These are phyloP conservation scores for Yamadazyma diospyri DNA, from an alignment of 1,139 yeast species.

Conservation along the genomic window DNA sequence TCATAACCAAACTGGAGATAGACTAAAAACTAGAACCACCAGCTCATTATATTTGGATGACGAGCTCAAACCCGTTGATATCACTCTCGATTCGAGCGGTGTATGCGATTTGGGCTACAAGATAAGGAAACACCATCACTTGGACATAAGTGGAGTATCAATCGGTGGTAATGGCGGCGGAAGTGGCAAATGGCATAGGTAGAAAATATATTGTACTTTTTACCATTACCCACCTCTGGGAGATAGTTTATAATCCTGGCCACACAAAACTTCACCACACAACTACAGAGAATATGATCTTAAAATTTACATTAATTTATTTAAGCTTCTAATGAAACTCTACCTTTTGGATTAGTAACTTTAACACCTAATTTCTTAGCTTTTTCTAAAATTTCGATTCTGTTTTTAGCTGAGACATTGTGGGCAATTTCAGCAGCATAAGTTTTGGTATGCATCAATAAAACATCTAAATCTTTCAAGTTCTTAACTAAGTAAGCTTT, in stretches of 20 bases:
- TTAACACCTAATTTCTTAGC: slow-evolving; percentile 98
- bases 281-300: not conserved
- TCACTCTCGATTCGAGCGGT: slow-evolving; percentile 31
- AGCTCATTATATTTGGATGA: slow-evolving; percentile 10
- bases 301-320: slow-evolving; percentile 4
- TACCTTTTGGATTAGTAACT: slow-evolving; percentile 99
- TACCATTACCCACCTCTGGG: too few species aligned
- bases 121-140: slow-evolving; percentile 44
- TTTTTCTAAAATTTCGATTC: slow-evolving; percentile 93
- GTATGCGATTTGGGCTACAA: slow-evolving; percentile 43
- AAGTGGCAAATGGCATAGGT: slow-evolving; percentile 16
- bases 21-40: not conserved
- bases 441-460: slow-evolving; percentile 95
- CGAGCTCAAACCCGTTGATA: slow-evolving; percentile 13
- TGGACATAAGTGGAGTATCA: slow-evolving; percentile 34
- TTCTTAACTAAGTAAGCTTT: slow-evolving; percentile 93
- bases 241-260: too few species aligned
- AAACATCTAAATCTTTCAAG: slow-evolving; percentile 89
- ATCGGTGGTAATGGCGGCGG: slow-evolving; percentile 26
- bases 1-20: slow-evolving; percentile 1
- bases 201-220: too few species aligned
- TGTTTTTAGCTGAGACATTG: slow-evolving; percentile 97
- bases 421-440: slow-evolving; percentile 99
- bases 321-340: slow-evolving; percentile 97
- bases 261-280: not conserved